Conservation (phyloP, 2,329 filamentous ascomycete genomes). For the Aspergillus latus region DNA sequence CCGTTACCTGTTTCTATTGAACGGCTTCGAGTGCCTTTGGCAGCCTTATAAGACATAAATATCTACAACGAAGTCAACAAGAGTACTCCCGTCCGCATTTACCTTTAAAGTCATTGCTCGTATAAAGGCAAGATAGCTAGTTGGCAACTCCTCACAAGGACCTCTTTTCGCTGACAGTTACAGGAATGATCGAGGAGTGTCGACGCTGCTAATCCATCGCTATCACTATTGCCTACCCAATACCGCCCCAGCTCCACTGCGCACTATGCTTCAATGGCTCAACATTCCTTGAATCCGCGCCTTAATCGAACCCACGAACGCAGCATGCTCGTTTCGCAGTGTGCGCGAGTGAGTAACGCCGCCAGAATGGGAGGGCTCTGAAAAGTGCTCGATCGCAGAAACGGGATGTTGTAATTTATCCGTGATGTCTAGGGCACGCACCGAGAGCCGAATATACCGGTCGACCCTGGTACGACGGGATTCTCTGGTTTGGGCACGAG, state of each 20-base stretch:
- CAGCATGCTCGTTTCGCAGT: neutral
- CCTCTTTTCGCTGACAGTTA: neutral
- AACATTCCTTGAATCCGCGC: conserved; percentile 7
- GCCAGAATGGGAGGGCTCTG: neutral
- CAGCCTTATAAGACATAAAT: too few relatives aligned
- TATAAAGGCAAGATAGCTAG: too few relatives aligned
- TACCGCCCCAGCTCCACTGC: neutral
- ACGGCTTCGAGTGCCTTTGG: too few relatives aligned
- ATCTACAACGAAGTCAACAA: too few relatives aligned
- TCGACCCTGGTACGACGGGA: neutral
- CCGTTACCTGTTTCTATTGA: too few relatives aligned
- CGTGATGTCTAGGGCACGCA: neutral
- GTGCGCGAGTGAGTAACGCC: neutral
- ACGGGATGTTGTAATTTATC: conserved; percentile 8
- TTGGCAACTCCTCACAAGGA: too few relatives aligned
- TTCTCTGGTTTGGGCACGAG: neutral
- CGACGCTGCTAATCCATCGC: neutral
- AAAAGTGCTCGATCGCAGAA: neutral
- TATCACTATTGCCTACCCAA: neutral
- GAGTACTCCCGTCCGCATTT: too few relatives aligned
- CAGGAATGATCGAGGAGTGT: neutral
- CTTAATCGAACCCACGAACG: neutral
- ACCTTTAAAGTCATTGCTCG: too few relatives aligned
- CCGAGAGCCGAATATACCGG: neutral
- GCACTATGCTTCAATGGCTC: conserved; percentile 1